Conservation (phyloP, 352 stramenopile species). For the Plasmopara muralis region DNA sequence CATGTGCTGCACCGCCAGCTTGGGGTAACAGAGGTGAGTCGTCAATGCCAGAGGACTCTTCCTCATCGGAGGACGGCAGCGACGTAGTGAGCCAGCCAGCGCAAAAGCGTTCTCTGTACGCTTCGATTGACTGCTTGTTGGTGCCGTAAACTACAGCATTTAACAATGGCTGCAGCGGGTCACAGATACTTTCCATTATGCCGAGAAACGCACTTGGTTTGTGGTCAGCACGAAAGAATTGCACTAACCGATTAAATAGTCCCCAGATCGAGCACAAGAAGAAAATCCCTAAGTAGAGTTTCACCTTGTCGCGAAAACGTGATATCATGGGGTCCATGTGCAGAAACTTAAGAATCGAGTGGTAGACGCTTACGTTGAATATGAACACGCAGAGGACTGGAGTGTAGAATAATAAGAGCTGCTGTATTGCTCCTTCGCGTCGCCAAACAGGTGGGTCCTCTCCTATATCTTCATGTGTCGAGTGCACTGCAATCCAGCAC, state of each 20-base stretch:
- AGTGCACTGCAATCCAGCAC: constrained; percentile 69
- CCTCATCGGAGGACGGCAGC: constrained; percentile 56
- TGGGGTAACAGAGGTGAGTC: constrained; percentile 29
- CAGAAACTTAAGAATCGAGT: constrained; percentile 54
- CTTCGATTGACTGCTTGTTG: constrained; percentile 63
- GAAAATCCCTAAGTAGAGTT: constrained; percentile 59
- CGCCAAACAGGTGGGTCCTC: constrained; percentile 34
- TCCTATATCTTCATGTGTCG: constrained; percentile 15
- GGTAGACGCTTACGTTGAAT: constrained; percentile 60
- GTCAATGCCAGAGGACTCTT: constrained; percentile 52
- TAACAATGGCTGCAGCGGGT: constrained; percentile 61
- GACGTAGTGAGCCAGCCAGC: constrained; percentile 56
- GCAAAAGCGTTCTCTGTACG: constrained; percentile 66
- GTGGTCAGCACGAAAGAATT: constrained; percentile 44
- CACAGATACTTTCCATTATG: constrained; percentile 64
- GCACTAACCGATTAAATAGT: constrained; percentile 54
- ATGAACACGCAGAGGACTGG: constrained; percentile 57
- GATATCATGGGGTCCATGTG: constrained; percentile 55
- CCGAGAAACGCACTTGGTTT: constrained; percentile 45
- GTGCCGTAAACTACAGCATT: constrained; percentile 65
- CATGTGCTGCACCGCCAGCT: constrained; percentile 6
- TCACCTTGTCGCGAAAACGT: constrained; percentile 50
- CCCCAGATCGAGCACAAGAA: constrained; percentile 76
- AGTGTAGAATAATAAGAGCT: constrained; percentile 62
- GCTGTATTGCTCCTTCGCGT: constrained; percentile 43